Base-by-base conservation (phyloP, 73 alveolate genomes). In the Tetrahymena malaccensis region DNA sequence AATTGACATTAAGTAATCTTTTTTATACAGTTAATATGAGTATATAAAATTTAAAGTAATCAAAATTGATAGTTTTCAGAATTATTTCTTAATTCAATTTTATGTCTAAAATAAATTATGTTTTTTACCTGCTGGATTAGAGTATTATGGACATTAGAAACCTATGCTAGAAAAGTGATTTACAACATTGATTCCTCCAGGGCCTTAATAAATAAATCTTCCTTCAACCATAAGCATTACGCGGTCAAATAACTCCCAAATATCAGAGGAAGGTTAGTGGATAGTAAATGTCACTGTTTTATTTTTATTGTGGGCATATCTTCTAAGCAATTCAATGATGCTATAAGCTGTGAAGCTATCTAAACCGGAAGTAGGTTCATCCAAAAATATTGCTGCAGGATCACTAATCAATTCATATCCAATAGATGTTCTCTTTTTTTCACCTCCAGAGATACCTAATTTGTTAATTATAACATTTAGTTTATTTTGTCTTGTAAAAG, bases 261-360 rank as follows among this genome's bases (percentile, higher is more conserved):
- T 96, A 93, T 96, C 97, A 16, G 98, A 94, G 37, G 97, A 85
- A 16, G 98, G 98, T 93, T 97, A 97, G 94, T 97, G 98, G 19
- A 97, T 97, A 1, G 98, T 97, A 84, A 95, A 43, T 83, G 96
- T 85, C 38, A 97, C 97, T 10, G 98, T 97, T 95, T 96, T 96
- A 57, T 97, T 98, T 34, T 85, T 15, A n/a, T 85, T 35, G n/a
- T 85, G 55, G 11, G 94, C 94, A 38, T 5, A 85, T 85, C 55
- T 35, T 43, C 58, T 85, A 21, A 85, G n/a, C 34, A 38, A 85
- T 27, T 95, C 50, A 55, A 94, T 94, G 56, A 85, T 95, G 70
- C 95, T 25, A 94, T 85, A 85, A 85, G 94, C 94, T 2, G 94
- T 85, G 34, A 85, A 85, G 22, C 83, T 38, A 85, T 85, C 94